phyloP scores from a whole-genome alignment of 2,329 filamentous ascomycete genomes.

The Diaporthe sp. region DNA sequence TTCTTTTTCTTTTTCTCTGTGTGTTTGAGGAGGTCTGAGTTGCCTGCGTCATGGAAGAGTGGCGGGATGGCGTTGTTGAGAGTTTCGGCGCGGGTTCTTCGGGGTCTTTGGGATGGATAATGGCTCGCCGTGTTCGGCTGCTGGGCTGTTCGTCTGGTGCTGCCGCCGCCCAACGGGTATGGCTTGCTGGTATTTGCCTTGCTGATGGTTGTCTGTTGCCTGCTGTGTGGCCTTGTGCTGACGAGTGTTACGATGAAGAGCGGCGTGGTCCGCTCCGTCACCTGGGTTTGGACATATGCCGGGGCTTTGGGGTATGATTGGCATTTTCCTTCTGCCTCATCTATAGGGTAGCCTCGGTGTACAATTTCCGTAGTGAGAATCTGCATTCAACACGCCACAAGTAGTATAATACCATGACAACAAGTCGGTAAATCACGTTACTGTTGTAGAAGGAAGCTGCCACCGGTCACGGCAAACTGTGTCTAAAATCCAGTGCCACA shows the following conservation, averaged over 20 bases:
- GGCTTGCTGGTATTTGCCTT: background rate
- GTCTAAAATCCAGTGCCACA: background rate
- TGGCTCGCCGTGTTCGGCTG: too few relatives aligned
- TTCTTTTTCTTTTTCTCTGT: background rate
- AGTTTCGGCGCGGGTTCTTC: too few relatives aligned
- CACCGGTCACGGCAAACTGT: background rate
- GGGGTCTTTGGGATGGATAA: background rate
- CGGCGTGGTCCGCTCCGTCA: background rate
- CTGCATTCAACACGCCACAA: background rate
- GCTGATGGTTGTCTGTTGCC: background rate
- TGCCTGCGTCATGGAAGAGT: background rate
- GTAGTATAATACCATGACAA: background rate
- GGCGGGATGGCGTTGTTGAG: background rate
- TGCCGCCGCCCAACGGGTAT: background rate
- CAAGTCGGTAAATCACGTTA: background rate
- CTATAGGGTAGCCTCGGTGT: background rate
- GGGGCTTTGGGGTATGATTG: background rate
- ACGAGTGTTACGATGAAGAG: too few relatives aligned
- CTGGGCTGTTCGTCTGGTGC: background rate
- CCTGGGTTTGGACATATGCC: background rate
- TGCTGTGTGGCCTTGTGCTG: too few relatives aligned
- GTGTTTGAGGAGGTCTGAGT: conserved; percentile 3
- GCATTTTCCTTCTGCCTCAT: background rate
- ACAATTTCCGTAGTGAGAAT: background rate
- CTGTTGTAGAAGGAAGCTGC: background rate